Evolutionary conservation across 768 basidiomycete species (phyloP), one percentile per base, ranked within the genome.

Genomic region (Lactarius evosmus): DNA sequence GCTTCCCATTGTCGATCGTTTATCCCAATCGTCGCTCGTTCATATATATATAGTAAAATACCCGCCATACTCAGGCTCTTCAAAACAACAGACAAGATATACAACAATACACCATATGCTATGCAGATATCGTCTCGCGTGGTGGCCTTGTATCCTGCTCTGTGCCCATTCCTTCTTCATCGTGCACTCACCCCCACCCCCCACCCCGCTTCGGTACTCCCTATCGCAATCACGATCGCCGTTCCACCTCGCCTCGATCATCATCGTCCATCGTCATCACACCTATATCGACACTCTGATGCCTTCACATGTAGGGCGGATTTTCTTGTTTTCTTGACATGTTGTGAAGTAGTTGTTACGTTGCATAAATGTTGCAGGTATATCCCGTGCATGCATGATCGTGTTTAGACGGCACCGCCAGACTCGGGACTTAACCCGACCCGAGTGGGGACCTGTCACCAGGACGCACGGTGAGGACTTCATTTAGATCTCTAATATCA

Each of bases 281-380:
- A 49, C n/a, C 44, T 6, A 38, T 50, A 32, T 33, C 33, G 50
- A 34, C 44, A 22, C n/a, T 34, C n/a, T 22, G 41, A 40, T 64
- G 55, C 44, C 38, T 51, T 38, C 53, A 50, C 62, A 27, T 34
- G 57, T 63, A 58, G 25, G 60, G 58, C 63, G 56, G 29, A n/a
- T 11, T 36, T 33, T 36, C 57, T 53, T 46, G 33, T 59, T 59
- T 29, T 22, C 46, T 40, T 49, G 36, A 16, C 63, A 30, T 60
- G 58, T 65, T 65, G 58, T 65, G 58, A 65, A 65, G 12, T 60
- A 65, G 63, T 32, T 55, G 29, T 65, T 55, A 49, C 25, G 46
- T 25, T 25, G 12, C 46, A 49, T 25, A 49, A 14, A 40, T 6
- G 14, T 5, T 41, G 40, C 40, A 41, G 40, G 19, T 41, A 41